Evolutionary conservation across 2,329 filamentous ascomycete species (phyloP), one percentile per base, ranked within the genome.

Genomic region (Ascochyta lentis): DNA sequence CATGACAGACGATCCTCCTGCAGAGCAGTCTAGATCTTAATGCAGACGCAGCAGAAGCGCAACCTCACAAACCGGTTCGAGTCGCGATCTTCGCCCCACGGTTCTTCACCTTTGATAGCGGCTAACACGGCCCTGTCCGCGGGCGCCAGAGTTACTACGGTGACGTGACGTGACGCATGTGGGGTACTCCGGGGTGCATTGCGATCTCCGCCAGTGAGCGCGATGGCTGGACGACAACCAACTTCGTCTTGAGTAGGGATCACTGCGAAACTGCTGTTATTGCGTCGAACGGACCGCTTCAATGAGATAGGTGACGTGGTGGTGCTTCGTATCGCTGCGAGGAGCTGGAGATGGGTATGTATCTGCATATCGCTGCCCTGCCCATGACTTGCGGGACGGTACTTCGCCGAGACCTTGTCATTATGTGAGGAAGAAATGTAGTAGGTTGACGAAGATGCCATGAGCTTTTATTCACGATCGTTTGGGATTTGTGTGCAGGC

Each of bases 111-210:
- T 31, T 31, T 48, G 23, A 40, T 9, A 33, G 39, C 48, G 39
- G 33, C 48, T 43, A 51, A 19, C 16, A 51, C 49, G 34, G 49
- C 41, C 41, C 29, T 19, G 38, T 44, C 49, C 41, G 41, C 24
- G 23, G 23, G 8, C 15, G 16, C 24, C 26, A 23, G 24, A 26
- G 35, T 31, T 9, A 10, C 29, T 26, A 10, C 29, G 16, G 37
- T 53, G 49, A 53, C 50, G 43, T 53, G 49, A 53, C 50, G 43
- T 53, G 50, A 53, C 15, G 3, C 7, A 24, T 47, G 50, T 53
- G 50, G 50, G 50, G 50, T 53, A 41, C n/a, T 12, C 37, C 43
- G 43, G 43, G 43, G 50, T 41, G 24, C 49, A 27, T 41, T 27
- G 16, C 37, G 38, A 42, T 49, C 29, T 35, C 9, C 19, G 24